A percentile compares a stretch with the other conserved stretches of the same genome.
Conservation (phyloP, 345 rosid species). For the Ricinus communis region DNA sequence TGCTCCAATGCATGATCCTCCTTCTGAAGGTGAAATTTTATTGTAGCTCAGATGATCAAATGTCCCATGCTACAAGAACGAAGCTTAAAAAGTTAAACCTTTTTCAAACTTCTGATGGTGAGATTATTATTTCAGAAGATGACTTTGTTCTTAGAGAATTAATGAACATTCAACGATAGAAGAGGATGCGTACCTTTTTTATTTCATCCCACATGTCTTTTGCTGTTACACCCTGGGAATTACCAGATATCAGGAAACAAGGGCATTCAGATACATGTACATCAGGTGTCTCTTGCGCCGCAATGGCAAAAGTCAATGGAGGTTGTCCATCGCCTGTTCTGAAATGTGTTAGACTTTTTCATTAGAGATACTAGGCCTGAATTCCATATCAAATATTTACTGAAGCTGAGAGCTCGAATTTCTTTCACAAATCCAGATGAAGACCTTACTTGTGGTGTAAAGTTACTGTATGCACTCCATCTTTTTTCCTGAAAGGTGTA, state of each 20-base stretch:
- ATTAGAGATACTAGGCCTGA: background rate
- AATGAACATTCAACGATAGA: background rate
- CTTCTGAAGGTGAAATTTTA: constrained; percentile 45
- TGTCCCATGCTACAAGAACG: constrained; percentile 55
- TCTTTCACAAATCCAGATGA: constrained; percentile 15
- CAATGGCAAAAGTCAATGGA: constrained; percentile 62
- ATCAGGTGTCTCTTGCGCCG: constrained; percentile 65
- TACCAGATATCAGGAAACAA: constrained; percentile 65
- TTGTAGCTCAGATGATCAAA: constrained; percentile 46
- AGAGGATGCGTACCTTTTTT: constrained; percentile 53
- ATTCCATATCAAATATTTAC: background rate
- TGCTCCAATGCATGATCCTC: constrained; percentile 83
- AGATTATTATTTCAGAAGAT: background rate
- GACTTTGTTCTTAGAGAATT: background rate
- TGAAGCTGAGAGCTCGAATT: background rate
- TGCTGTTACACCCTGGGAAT: constrained; percentile 66
- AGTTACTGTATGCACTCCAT: constrained; percentile 63
- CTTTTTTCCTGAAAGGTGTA: constrained; percentile 53
- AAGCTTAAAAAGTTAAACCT: background rate
- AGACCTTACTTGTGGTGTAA: constrained; percentile 78
- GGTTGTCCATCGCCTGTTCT: constrained; percentile 64
- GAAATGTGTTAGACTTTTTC: constrained; percentile 14
- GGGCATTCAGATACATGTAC: constrained; percentile 76
- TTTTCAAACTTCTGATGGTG: background rate
- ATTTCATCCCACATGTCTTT: constrained; percentile 83